Base-by-base conservation (phyloP, 2,329 filamentous ascomycete species). In the Aspergillus ochraceoroseus region DNA sequence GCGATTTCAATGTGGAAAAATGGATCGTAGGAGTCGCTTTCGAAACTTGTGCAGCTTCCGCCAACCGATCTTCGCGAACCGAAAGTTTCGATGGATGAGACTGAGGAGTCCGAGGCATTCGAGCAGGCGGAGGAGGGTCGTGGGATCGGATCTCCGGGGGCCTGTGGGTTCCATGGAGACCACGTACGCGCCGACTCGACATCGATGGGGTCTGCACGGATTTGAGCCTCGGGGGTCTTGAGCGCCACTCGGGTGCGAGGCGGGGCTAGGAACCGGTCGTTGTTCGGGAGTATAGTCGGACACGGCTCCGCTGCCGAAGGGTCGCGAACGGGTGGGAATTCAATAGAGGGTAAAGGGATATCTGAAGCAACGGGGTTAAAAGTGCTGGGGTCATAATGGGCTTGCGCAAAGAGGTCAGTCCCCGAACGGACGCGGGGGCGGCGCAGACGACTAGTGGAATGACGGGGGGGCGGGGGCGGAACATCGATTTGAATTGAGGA, bases 41-140 rank as follows among this genome's bases (percentile, higher is more conserved):
- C 77, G 4, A 74, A 74, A 54, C 77, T 81, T 2, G 77, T 76
- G 56, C 75, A 79, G 55, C 76, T 79, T 43, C 74, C 76, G 42
- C 75, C 71, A 52, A 76, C 63, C 5, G 77, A 79, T n/a, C 70
- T 70, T 43, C 72, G 72, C 2, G 76, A 78, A 11, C 70, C 66
- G 34, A 72, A 70, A 14, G 76, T 81, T 50, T 73, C 75, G 34
- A 70, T 69, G 0, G 79, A 82, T 8, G 77, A 79, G 12, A 75
- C 60, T 2, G 79, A 82, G 0, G 79, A 82, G 55, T 82, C 75
- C 2, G 79, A 82, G 30, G 74, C 68, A 41, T 72, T 70, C 2
- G 77, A 81, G 51, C 72, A 75, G 3, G 74, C 70, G 2, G 79
- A 82, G 5, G 70, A 68, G 3, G 79, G 74, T 29, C 79, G 72